These are phyloP conservation scores for barley (Hordeum vulgare) DNA, from an alignment of 176 grass and related monocot species.

Conservation along the genomic window MorexV3_pseudomolecules_assembly NC_058522.1:376222561-376223060, in stretches of 20 bases:
- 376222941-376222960: neutral
- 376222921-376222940: neutral
- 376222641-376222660: slow-evolving; percentile 51
- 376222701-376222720: slow-evolving; percentile 44
- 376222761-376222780: neutral
- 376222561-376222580: slow-evolving; percentile 39
- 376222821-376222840: neutral
- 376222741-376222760: neutral
- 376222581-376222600: slow-evolving; percentile 52
- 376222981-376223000: neutral
- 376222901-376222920: neutral
- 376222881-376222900: neutral
- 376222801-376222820: neutral
- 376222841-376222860: neutral
- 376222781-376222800: neutral
- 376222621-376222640: slow-evolving; percentile 53
- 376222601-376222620: slow-evolving; percentile 73
- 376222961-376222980: neutral
- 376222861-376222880: neutral
- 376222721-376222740: neutral
- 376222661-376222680: neutral
- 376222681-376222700: slow-evolving; percentile 23
- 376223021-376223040: too few relatives aligned
- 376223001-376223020: too few relatives aligned
- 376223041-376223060: too few relatives aligned